Evolutionary conservation across 1,284 basidiomycete genomes (phyloP), one percentile per base, ranked within the genome.

Genomic region (Phlebopus sp.): DNA sequence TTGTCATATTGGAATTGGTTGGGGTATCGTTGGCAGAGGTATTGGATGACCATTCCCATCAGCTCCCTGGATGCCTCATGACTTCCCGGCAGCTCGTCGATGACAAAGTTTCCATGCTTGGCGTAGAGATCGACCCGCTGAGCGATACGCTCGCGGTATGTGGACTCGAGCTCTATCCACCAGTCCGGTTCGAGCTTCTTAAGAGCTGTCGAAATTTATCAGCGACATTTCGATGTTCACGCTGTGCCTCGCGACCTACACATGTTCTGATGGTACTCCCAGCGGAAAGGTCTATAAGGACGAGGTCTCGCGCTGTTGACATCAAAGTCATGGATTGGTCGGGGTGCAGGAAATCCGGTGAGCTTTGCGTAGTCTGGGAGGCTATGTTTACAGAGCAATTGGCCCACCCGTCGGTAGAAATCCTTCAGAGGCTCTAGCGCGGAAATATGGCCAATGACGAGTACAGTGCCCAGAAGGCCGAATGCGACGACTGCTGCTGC

Each of bases 261-360:
- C 77, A 78, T 77, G n/a, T 62, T 76, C 53, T 79, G 77, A 51
- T 76, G 69, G 47, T 76, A 78, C 47, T 64, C 63, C 76, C 77
- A 78, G 48, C 77, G 67, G 52, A 79, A 76, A 0, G 77, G 77
- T 21, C 77, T 68, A 56, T 78, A 79, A 15, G 77, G 78, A 27
- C 77, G 67, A 4, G 78, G 63, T 44, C 63, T 69, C 2, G 75
- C 67, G 3, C 50, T 64, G 41, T 68, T 60, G 37, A 79, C 59
- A 47, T 77, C 59, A 46, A 79, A 79, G 19, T 70, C 47, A n/a
- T 52, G 54, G 4, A 76, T 49, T 8, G 77, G 70, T 5, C 53
- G 66, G 5, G 76, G 76, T 21, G 59, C 51, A 30, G 71, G 71
- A 1, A 76, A 68, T 5, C 73, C 73, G 0, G 74, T 68, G 27